A percentile compares a stretch with the other conserved stretches of the same genome.
These are phyloP conservation scores for Xylaria venustula DNA, from an alignment of 495 filamentous ascomycete genomes.

Conservation along the genomic window DNA sequence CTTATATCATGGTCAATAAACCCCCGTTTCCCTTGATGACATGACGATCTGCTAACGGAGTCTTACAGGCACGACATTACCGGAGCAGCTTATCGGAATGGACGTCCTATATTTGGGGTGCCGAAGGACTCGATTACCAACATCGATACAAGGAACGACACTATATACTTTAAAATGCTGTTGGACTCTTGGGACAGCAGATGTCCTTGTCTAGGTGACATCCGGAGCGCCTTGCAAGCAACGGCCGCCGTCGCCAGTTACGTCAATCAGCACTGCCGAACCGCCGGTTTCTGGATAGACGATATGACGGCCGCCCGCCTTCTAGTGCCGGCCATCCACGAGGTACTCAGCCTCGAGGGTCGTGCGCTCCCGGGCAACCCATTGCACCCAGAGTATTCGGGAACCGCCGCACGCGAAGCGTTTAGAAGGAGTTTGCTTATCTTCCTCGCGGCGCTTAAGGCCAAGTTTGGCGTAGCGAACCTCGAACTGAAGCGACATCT, in stretches of 20 bases:
- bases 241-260: constrained; percentile 25
- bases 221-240: constrained; percentile 21
- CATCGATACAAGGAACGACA: constrained; percentile 13
- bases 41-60: background rate
- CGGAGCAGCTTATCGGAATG: constrained; percentile 25
- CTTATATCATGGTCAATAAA: constrained; percentile 28
- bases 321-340: constrained; percentile 20
- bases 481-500: constrained; percentile 22
- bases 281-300: constrained; percentile 19
- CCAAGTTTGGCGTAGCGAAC: constrained; percentile 14
- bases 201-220: constrained; percentile 24
- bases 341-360: constrained; percentile 22
- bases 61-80: constrained; percentile 21
- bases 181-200: constrained; percentile 19
- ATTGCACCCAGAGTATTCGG: constrained; percentile 15
- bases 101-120: constrained; percentile 17
- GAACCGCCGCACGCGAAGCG: constrained; percentile 23
- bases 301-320: constrained; percentile 22
- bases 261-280: constrained; percentile 14
- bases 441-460: constrained; percentile 22
- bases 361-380: constrained; percentile 18
- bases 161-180: constrained; percentile 14
- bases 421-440: constrained; percentile 23
- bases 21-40: background rate
- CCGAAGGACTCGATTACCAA: constrained; percentile 14